Percentiles rank a stretch among this genome's conserved stretches.
Evolutionary conservation across 192 early-diverging fungal genomes (phyloP).

Genomic region (Linnemannia zychae): DNA sequence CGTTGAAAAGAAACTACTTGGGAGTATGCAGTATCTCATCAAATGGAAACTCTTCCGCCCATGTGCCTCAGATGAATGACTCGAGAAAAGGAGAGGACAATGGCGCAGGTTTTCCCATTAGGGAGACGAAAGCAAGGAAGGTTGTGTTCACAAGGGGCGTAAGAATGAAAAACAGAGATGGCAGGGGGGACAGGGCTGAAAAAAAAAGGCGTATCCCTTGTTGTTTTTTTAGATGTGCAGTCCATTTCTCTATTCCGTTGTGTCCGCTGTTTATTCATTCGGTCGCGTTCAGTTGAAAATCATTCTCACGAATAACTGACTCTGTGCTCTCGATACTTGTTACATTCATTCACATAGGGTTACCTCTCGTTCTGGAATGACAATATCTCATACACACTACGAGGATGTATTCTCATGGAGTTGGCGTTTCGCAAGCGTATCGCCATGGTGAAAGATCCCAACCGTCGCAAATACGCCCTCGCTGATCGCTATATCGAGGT

Average conservation of each 20-base stretch:
- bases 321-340: background rate
- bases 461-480: slow-evolving; percentile 78
- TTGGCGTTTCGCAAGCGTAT: slow-evolving; percentile 93
- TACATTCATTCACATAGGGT: slow-evolving; percentile 67
- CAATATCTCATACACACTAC: slow-evolving; percentile 95
- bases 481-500: slow-evolving; percentile 90
- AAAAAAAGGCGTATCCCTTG: background rate
- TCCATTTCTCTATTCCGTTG: background rate
- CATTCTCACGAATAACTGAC: background rate
- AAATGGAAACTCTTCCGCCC: background rate
- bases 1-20: background rate
- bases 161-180: background rate
- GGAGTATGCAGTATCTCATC: background rate
- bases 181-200: background rate
- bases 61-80: background rate
- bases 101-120: background rate
- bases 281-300: background rate
- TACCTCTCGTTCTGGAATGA: slow-evolving; percentile 99
- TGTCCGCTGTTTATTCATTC: background rate
- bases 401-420: slow-evolving; percentile 97
- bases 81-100: background rate
- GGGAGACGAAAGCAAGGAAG: background rate
- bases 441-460: slow-evolving; percentile 87
- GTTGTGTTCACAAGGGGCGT: background rate
- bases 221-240: background rate